Conservation (phyloP, 139 green algal species). For the Chlamydomonas sp. region DNA sequence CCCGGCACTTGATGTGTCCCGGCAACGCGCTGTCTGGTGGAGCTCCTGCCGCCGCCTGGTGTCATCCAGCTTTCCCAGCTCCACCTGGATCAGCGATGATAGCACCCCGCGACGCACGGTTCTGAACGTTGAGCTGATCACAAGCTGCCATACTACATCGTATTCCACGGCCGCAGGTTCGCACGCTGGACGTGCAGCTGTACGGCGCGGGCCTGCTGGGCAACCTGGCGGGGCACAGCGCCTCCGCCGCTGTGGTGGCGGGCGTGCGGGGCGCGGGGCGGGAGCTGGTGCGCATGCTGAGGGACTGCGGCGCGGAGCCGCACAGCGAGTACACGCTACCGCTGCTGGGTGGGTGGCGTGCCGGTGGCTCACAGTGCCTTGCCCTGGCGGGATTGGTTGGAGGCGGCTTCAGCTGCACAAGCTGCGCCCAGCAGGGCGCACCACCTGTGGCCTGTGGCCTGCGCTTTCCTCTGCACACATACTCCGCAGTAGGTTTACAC, state of each 20-base stretch:
- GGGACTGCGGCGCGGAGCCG: slow-evolving; percentile 15
- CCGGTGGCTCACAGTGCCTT: not conserved
- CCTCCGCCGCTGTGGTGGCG: slow-evolving; percentile 25
- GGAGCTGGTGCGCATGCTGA: slow-evolving; percentile 36
- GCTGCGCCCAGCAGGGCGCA: not conserved
- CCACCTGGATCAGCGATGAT: too few relatives aligned
- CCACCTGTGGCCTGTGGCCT: too few relatives aligned
- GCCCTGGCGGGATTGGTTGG: not conserved
- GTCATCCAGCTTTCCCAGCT: too few relatives aligned
- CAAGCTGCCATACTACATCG: not conserved
- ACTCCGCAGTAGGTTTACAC: too few relatives aligned
- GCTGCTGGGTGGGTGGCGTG: slow-evolving; percentile 26
- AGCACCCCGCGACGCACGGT: too few relatives aligned
- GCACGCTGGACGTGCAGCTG: slow-evolving; percentile 23
- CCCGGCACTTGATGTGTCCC: too few relatives aligned
- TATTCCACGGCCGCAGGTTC: not conserved
- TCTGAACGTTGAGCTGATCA: too few relatives aligned
- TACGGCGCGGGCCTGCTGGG: slow-evolving; percentile 40
- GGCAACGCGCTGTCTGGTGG: too few relatives aligned
- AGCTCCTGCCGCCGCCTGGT: too few relatives aligned
- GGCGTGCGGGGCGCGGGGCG: slow-evolving; percentile 10
- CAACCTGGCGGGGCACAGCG: slow-evolving; percentile 45
- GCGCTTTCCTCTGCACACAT: too few relatives aligned
- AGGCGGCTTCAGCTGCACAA: too few relatives aligned
- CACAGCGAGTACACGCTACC: not conserved